Evolutionary conservation across 345 rosid genomes (phyloP).

Genomic region (Pistacia integerrima): DNA sequence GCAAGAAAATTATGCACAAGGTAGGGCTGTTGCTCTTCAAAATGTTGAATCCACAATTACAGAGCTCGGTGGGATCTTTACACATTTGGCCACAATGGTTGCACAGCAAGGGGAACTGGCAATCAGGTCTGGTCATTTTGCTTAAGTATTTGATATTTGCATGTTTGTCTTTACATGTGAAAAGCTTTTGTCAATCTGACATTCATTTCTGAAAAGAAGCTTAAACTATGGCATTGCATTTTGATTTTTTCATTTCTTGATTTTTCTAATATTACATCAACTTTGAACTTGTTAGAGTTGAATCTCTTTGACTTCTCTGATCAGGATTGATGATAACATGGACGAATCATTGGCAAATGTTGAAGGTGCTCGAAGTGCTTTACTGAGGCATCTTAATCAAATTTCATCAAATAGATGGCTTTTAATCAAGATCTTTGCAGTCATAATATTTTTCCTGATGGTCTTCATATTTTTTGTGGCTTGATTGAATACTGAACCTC

Average conservation of each 20-base stretch:
- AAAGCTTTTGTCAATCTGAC: not conserved
- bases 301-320: constrained; percentile 24
- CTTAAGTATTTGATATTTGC: constrained; percentile 7
- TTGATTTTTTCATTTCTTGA: not conserved
- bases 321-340: constrained; percentile 94
- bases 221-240: not conserved
- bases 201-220: constrained; percentile 2
- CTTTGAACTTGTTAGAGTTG: not conserved
- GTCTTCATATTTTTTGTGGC: constrained; percentile 74
- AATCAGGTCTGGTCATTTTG: constrained; percentile 52
- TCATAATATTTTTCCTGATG: constrained; percentile 64
- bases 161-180: not conserved
- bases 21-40: constrained; percentile 76
- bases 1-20: constrained; percentile 71
- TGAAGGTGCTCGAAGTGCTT: constrained; percentile 76
- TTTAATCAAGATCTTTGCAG: constrained; percentile 81
- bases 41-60: constrained; percentile 87
- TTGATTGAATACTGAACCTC: constrained; percentile 18
- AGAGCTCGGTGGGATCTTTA: constrained; percentile 88
- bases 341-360: constrained; percentile 85
- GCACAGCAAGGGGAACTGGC: constrained; percentile 91
- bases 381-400: constrained; percentile 70
- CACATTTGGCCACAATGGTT: constrained; percentile 90
- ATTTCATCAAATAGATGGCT: constrained; percentile 97
- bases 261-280: not conserved